A percentile compares a stretch with the other conserved stretches of the same genome.
Evolutionary conservation across 1,284 basidiomycete genomes (phyloP).

Genomic region (Microbotryomycetes sp.): DNA sequence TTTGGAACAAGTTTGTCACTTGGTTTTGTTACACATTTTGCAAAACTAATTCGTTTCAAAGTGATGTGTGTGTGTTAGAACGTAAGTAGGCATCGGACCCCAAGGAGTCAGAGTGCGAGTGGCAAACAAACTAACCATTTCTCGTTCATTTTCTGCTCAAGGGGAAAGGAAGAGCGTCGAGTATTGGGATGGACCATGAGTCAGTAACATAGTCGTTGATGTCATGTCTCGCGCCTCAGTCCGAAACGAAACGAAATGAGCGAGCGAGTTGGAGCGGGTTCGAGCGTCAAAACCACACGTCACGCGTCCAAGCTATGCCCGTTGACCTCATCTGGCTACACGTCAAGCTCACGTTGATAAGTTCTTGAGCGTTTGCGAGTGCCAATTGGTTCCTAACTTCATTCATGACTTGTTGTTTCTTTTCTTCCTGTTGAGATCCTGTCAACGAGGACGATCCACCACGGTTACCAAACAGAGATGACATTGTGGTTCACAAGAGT

Average conservation of each 20-base stretch:
- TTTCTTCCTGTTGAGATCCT: slow-evolving; percentile 27
- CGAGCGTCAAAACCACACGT: too few species aligned
- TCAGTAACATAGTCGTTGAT: neutral
- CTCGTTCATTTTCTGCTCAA: slow-evolving; percentile 36
- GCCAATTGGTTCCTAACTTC: slow-evolving; percentile 64
- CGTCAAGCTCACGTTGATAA: slow-evolving; percentile 63
- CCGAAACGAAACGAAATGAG: too few species aligned
- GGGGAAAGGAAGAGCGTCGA: neutral
- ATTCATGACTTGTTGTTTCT: slow-evolving; percentile 63
- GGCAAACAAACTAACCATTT: slow-evolving; percentile 26
- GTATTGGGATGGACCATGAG: neutral
- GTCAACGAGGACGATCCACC: neutral
- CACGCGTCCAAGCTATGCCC: too few species aligned
- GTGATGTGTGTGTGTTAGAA: too few species aligned
- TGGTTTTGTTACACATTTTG: slow-evolving; percentile 71
- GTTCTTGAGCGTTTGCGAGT: slow-evolving; percentile 67
- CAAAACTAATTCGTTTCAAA: slow-evolving; percentile 51
- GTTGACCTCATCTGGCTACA: too few species aligned
- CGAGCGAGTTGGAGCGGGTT: too few species aligned
- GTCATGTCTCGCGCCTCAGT: too few species aligned
- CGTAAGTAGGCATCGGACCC: too few species aligned
- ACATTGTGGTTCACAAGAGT: neutral
- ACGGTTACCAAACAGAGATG: neutral
- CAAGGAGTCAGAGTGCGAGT: neutral
- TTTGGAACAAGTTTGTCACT: slow-evolving; percentile 59